A percentile compares a stretch with the other conserved stretches of the same genome.
Evolutionary conservation across 352 stramenopile species (phyloP).

Genomic region (Phytophthora fragariae): DNA sequence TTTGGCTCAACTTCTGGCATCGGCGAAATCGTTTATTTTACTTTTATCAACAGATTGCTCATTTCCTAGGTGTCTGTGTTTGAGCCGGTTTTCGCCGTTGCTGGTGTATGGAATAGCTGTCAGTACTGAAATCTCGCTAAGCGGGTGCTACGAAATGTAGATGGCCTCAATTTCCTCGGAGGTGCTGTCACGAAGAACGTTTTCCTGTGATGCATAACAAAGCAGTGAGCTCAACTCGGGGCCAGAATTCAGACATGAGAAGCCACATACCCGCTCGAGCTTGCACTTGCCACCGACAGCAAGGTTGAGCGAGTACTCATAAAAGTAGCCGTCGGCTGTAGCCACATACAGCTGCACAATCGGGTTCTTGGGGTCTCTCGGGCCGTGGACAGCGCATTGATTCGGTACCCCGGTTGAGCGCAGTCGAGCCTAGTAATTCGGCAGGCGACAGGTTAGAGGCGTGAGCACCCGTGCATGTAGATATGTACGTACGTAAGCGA

Average conservation of each 20-base stretch:
- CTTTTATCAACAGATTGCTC: constrained; percentile 10
- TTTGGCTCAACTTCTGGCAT: constrained; percentile 18
- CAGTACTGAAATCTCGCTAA: neutral
- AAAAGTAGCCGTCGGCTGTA: constrained; percentile 86
- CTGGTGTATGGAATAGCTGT: neutral
- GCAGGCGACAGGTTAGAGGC: neutral
- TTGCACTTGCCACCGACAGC: constrained; percentile 80
- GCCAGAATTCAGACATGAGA: neutral
- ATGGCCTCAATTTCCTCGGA: constrained; percentile 88
- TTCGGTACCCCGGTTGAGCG: constrained; percentile 76
- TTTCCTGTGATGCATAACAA: constrained; percentile 58
- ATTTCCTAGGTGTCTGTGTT: neutral
- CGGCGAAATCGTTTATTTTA: constrained; percentile 30
- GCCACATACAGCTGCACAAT: constrained; percentile 81
- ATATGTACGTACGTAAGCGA: constrained; percentile 71
- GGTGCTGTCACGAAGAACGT: constrained; percentile 80
- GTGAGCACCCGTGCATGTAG: neutral
- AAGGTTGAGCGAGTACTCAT: constrained; percentile 88
- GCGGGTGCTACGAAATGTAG: constrained; percentile 70
- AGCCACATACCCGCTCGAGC: constrained; percentile 58
- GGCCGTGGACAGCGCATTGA: constrained; percentile 82
- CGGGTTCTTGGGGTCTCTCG: constrained; percentile 55
- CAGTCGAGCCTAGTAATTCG: constrained; percentile 62
- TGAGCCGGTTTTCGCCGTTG: neutral
- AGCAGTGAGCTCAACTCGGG: neutral